These are phyloP conservation scores for Cotoneaster glaucophyllus DNA, from an alignment of 306 rosid species.

Conservation along the genomic window DNA sequence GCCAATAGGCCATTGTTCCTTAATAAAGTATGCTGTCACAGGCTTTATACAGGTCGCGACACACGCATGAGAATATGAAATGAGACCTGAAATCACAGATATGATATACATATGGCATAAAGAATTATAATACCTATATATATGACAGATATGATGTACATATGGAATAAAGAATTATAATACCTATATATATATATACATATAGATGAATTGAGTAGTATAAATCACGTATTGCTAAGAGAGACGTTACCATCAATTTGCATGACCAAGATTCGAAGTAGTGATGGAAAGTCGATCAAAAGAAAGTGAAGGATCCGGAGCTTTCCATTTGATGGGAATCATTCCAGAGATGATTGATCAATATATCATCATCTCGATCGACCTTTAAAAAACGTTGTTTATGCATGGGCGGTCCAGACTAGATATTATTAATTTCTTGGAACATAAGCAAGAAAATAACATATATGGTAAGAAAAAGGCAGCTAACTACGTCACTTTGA, in stretches of 20 bases:
- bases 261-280: slow-evolving; percentile 33
- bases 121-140: background rate
- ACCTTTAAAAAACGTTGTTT: background rate
- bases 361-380: slow-evolving; percentile 25
- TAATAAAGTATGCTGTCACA: background rate
- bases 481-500: background rate
- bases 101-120: background rate
- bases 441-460: no score
- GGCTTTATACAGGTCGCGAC: background rate
- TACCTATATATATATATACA: background rate
- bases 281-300: slow-evolving; percentile 4
- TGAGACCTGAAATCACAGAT: slow-evolving; percentile 10
- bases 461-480: background rate
- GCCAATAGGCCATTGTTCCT: background rate
- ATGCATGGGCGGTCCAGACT: background rate
- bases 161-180: no score
- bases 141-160: no score
- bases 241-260: slow-evolving; percentile 10
- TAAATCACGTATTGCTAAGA: background rate
- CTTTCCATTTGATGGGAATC: slow-evolving; percentile 26
- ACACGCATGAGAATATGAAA: background rate
- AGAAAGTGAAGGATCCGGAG: slow-evolving; percentile 12
- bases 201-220: background rate
- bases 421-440: background rate
- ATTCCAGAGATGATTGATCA: slow-evolving; percentile 9